These are phyloP conservation scores for Neospermospora avenae DNA, from an alignment of 2,329 filamentous ascomycete genomes.

Conservation along the genomic window DNA sequence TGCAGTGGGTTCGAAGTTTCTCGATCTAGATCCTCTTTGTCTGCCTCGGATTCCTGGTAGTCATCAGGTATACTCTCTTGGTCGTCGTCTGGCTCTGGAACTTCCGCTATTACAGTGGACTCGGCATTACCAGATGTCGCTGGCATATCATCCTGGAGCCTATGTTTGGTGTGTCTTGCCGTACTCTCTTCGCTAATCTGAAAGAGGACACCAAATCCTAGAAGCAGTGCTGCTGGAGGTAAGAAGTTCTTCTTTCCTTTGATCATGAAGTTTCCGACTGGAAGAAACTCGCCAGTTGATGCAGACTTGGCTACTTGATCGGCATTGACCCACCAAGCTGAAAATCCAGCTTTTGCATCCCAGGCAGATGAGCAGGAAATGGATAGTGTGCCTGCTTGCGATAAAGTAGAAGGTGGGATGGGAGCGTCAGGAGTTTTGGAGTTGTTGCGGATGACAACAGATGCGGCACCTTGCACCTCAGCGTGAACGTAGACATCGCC, in stretches of 20 bases:
- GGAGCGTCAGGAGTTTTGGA: conserved; percentile 73
- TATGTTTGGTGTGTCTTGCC: conserved; percentile 73
- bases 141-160: conserved; percentile 43
- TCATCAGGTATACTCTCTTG: conserved; percentile 23
- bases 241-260: conserved; percentile 87
- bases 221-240: conserved; percentile 78
- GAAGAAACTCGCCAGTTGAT: conserved; percentile 74
- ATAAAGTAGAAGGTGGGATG: conserved; percentile 85
- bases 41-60: conserved; percentile 30
- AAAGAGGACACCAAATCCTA: conserved; percentile 87
- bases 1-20: conserved; percentile 27
- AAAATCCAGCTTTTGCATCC: conserved; percentile 95
- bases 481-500: conserved; percentile 92
- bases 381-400: conserved; percentile 81
- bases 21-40: conserved; percentile 32
- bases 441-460: conserved; percentile 89
- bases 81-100: conserved; percentile 14
- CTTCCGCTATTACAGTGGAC: neutral
- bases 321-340: conserved; percentile 91
- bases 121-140: neutral
- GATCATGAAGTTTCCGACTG: conserved; percentile 74
- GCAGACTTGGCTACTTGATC: conserved; percentile 88
- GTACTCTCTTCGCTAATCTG: conserved; percentile 86
- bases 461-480: conserved; percentile 78
- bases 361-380: conserved; percentile 87